These are phyloP conservation scores for Daphne laureola DNA, from an alignment of 441 rosid species.

Conservation along the genomic window DNA sequence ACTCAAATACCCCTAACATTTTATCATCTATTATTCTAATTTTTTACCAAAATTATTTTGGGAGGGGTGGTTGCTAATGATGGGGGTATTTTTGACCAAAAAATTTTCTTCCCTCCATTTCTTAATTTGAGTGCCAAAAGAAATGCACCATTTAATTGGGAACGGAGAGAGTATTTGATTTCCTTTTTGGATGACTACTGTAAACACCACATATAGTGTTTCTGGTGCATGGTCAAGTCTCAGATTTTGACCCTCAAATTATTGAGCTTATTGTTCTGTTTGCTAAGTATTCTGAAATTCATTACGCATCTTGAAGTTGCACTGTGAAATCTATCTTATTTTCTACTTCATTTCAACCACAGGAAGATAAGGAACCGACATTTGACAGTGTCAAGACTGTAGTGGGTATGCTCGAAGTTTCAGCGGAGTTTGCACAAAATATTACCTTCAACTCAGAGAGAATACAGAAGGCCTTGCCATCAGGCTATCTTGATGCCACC, in stretches of 20 bases:
- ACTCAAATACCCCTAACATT: too few relatives aligned
- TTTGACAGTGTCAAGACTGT: conserved; percentile 83
- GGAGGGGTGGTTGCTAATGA: too few relatives aligned
- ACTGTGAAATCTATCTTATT: background rate
- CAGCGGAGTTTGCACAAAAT: conserved; percentile 88
- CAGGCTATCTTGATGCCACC: conserved; percentile 92
- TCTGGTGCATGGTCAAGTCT: background rate
- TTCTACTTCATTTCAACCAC: conserved; percentile 14
- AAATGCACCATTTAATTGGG: too few relatives aligned
- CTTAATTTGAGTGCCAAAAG: too few relatives aligned
- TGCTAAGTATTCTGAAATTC: background rate
- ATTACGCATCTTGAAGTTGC: background rate
- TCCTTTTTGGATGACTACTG: too few relatives aligned
- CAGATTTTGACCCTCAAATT: background rate
- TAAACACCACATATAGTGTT: too few relatives aligned
- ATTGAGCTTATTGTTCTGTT: background rate
- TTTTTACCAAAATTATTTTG: too few relatives aligned
- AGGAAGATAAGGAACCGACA: conserved; percentile 95
- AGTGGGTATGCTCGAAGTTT: conserved; percentile 85
- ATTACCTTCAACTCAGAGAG: conserved; percentile 58
- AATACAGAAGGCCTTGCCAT: conserved; percentile 68
- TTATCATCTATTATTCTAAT: too few relatives aligned
- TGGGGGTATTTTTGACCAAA: too few relatives aligned
- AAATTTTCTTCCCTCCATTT: too few relatives aligned
- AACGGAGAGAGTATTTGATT: too few relatives aligned